Evolutionary conservation across 2,329 filamentous ascomycete species (phyloP).

Genomic region (Onygena corvina): DNA sequence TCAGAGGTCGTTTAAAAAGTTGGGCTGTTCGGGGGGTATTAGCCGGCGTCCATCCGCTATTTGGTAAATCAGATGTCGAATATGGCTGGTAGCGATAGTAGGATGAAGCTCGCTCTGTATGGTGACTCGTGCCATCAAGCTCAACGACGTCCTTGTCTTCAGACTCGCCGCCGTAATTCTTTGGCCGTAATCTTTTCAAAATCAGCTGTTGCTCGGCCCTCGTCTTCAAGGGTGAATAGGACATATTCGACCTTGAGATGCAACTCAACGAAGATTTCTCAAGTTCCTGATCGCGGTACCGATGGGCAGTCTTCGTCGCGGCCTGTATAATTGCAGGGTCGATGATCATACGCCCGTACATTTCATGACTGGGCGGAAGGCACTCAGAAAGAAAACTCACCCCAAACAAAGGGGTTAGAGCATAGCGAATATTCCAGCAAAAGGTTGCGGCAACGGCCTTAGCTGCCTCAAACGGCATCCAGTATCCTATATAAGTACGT

Average conservation of each 20-base stretch:
- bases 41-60: slow-evolving; percentile 24
- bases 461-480: slow-evolving; percentile 85
- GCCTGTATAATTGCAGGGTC: slow-evolving; percentile 17
- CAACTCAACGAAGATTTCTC: not conserved
- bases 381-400: slow-evolving; percentile 65
- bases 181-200: slow-evolving; percentile 10
- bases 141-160: not conserved
- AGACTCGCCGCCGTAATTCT: not conserved
- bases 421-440: slow-evolving; percentile 71
- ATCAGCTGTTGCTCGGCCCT: not conserved
- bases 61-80: slow-evolving; percentile 2
- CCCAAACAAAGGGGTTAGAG: slow-evolving; percentile 83
- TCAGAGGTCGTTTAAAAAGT: not conserved
- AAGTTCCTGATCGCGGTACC: slow-evolving; percentile 15
- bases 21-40: slow-evolving; percentile 29
- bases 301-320: slow-evolving; percentile 18
- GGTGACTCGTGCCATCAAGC: not conserved
- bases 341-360: slow-evolving; percentile 25
- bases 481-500: slow-evolving; percentile 61
- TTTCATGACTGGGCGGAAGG: slow-evolving; percentile 45
- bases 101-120: not conserved
- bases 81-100: slow-evolving; percentile 1
- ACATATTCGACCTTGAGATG: not conserved
- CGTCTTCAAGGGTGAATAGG: not conserved
- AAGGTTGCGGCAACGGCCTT: slow-evolving; percentile 81